These are phyloP conservation scores for Aspergillus hiratsukae DNA, from an alignment of 2,329 filamentous ascomycete genomes.

Conservation along the genomic window DNA sequence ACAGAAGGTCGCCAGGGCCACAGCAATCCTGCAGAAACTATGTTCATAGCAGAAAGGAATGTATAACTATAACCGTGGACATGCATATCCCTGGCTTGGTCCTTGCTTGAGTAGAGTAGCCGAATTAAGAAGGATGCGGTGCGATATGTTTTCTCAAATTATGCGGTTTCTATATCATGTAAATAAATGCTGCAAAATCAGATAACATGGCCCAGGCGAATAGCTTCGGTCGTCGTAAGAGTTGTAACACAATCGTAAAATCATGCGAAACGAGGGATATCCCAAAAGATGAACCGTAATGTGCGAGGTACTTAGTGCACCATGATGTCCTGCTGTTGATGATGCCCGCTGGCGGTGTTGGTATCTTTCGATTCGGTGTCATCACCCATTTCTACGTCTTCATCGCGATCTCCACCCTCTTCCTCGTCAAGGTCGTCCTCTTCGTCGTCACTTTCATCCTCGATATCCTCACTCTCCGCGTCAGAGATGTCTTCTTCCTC, in stretches of 20 bases:
- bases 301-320: slow-evolving; percentile 35
- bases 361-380: slow-evolving; percentile 42
- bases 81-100: neutral
- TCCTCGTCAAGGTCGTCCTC: slow-evolving; percentile 65
- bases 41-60: neutral
- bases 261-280: slow-evolving; percentile 18
- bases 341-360: slow-evolving; percentile 31
- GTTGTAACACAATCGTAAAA: slow-evolving; percentile 28
- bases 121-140: neutral
- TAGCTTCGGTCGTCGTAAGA: slow-evolving; percentile 22
- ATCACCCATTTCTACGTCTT: slow-evolving; percentile 56
- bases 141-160: slow-evolving; percentile 2
- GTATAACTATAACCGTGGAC: neutral
- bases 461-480: slow-evolving; percentile 72
- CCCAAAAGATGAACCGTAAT: slow-evolving; percentile 6
- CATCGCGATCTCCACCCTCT: slow-evolving; percentile 54
- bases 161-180: slow-evolving; percentile 25
- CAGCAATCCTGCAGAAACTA: neutral
- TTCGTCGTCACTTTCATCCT: slow-evolving; percentile 70
- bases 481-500: slow-evolving; percentile 68
- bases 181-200: slow-evolving; percentile 17
- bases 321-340: slow-evolving; percentile 42
- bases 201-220: slow-evolving; percentile 13
- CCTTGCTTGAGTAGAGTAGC: neutral
- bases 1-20: neutral